These are phyloP conservation scores for Amanita brunnescens DNA, from an alignment of 768 basidiomycete genomes.

Conservation along the genomic window DNA sequence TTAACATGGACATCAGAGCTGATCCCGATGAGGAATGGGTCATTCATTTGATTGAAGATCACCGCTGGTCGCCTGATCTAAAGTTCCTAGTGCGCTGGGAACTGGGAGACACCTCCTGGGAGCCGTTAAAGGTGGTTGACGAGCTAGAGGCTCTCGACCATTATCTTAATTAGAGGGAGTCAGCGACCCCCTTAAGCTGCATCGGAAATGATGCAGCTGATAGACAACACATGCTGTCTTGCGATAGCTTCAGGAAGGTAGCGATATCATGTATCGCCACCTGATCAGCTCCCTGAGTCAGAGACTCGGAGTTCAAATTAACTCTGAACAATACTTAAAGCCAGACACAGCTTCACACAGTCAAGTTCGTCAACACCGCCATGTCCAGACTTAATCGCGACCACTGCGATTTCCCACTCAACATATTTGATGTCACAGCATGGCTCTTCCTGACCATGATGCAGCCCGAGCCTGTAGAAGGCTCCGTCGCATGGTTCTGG, in stretches of 20 bases:
- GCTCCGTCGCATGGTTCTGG: background rate
- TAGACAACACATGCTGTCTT: too few species aligned
- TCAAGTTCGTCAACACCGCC: too few species aligned
- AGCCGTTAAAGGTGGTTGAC: slow-evolving; percentile 16
- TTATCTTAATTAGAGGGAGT: slow-evolving; percentile 21
- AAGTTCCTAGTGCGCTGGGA: slow-evolving; percentile 23
- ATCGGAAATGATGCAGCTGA: background rate
- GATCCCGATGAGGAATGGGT: slow-evolving; percentile 24
- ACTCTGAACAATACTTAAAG: too few species aligned
- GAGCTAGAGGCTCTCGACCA: slow-evolving; percentile 21
- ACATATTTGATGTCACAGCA: background rate
- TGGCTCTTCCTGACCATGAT: background rate
- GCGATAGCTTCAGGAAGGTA: too few species aligned
- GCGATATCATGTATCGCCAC: too few species aligned
- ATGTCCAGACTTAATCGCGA: too few species aligned
- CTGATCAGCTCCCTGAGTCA: too few species aligned
- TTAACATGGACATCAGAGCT: background rate
- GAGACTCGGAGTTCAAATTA: too few species aligned
- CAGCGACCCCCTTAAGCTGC: background rate
- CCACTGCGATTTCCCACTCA: too few species aligned
- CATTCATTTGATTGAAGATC: slow-evolving; percentile 25
- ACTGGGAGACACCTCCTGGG: slow-evolving; percentile 26
- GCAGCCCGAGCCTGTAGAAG: background rate
- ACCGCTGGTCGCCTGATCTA: slow-evolving; percentile 13
- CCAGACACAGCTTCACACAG: too few species aligned